A percentile compares a stretch with the other conserved stretches of the same genome.
Evolutionary conservation across 129 eudicot genomes (phyloP).

Genomic region (Chrysanthemum lavandulifolium): DNA sequence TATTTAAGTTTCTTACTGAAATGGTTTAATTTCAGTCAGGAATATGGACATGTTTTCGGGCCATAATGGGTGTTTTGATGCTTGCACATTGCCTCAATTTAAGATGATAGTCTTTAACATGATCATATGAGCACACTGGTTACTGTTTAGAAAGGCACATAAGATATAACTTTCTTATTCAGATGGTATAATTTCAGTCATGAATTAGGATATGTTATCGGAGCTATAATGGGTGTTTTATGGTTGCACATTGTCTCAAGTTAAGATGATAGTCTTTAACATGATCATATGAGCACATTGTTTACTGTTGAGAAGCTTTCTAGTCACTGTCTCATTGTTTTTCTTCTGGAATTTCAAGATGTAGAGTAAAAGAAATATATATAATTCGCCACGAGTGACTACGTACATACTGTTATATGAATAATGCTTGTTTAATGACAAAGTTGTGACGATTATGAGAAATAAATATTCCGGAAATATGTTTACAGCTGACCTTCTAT

Average conservation of each 20-base stretch:
- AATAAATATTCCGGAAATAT: neutral
- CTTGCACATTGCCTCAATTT: neutral
- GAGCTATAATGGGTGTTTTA: neutral
- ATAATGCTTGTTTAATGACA: neutral
- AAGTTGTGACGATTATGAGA: constrained; percentile 1
- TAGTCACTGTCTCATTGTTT: neutral
- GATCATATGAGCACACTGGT: neutral
- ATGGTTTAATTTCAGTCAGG: neutral
- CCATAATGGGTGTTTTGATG: neutral
- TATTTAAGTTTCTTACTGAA: neutral
- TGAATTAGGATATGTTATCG: neutral
- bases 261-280: too few species aligned
- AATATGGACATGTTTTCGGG: neutral
- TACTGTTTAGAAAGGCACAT: neutral
- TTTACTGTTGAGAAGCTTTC: neutral
- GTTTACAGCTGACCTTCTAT: neutral
- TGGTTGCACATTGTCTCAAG: neutral
- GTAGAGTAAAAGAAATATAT: neutral
- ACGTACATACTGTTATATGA: neutral
- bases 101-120: too few species aligned
- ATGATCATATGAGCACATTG: neutral
- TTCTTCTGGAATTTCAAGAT: neutral
- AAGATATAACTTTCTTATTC: neutral
- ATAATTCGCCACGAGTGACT: neutral
- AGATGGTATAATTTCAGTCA: neutral